Conservation (phyloP, 73 alveolate genomes). For the Symbiodinium pilosum region DNA sequence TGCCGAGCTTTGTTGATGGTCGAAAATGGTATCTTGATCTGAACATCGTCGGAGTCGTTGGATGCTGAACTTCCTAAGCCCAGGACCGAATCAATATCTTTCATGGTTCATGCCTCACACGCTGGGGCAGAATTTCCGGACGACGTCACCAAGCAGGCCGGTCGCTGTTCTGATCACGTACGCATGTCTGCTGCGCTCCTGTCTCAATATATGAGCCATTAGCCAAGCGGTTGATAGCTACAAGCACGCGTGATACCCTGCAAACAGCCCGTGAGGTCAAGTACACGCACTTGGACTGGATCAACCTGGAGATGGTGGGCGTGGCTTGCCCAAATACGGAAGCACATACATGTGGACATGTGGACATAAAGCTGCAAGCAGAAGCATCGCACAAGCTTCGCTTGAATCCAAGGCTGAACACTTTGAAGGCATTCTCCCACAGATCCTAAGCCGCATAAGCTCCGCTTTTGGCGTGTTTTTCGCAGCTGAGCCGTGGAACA, state of each 20-base stretch:
- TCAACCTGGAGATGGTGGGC: constrained; percentile 27
- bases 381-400: background rate
- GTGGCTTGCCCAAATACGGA: background rate
- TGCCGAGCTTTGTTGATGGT: no score
- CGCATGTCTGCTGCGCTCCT: background rate
- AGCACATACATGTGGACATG: no score
- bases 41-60: no score
- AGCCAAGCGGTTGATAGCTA: background rate
- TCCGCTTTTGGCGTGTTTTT: no score
- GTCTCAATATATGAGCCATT: background rate
- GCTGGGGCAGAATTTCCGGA: constrained; percentile 61
- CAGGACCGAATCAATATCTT: constrained; percentile 50
- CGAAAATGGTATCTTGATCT: no score
- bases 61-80: no score
- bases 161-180: background rate
- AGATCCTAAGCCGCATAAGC: background rate
- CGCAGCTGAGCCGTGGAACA: no score
- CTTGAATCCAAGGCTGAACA: background rate
- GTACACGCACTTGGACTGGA: constrained; percentile 65
- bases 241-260: background rate
- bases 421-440: constrained; percentile 35
- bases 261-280: constrained; percentile 17
- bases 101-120: constrained; percentile 75
- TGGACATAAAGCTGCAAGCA: no score
- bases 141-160: constrained; percentile 48